Base-by-base conservation (phyloP, 352 stramenopile genomes). In the Globisporangium heterothallicum region DNA sequence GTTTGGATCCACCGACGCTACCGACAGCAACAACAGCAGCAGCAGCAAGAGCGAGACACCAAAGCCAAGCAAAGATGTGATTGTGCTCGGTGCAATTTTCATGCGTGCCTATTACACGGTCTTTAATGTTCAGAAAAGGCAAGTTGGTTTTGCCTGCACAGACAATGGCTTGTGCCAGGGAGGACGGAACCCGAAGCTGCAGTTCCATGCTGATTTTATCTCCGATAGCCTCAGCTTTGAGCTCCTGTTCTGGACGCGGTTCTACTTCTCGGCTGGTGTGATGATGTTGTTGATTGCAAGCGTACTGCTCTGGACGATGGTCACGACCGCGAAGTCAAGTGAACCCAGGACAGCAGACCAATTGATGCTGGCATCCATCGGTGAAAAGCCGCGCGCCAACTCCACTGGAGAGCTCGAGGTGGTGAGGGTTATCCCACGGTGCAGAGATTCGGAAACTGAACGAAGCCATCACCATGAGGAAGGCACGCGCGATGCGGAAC, bases 71-170 rank as follows among this genome's bases (percentile, higher is more conserved):
- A 61, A 75, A 29, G 56, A 70, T 13, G 67, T 80, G 35, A 59
- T 83, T 38, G 68, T 88, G 27, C 66, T 88, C 5, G 78, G 78
- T 16, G 70, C 75, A 14, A 66, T 82, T 25, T 88, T 88, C 57
- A 35, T 88, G 44, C 74, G 78, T 24, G 58, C 74, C n/a, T 86
- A 86, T 45, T 88, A 88, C 59, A 72, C 72, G 16, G 61, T 66
- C 35, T 88, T 88, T 53, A 72, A 88, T 56, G 72, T 68, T 8
- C 56, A 69, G 10, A 34, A 47, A 8, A 55, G 61, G 13, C 64
- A 52, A 3, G 61, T 88, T 10, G 56, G 70, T 1, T 82, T 88
- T 36, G 78, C 74, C 10, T 88, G 78, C 8, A 34, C 25, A 6
- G 30, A 13, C 24, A 30, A 42, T 0, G 61, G 56, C 24, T 32